These are phyloP conservation scores for Ensete ventricosum DNA, from an alignment of 176 grass and related monocot genomes.

Conservation along the genomic window DNA sequence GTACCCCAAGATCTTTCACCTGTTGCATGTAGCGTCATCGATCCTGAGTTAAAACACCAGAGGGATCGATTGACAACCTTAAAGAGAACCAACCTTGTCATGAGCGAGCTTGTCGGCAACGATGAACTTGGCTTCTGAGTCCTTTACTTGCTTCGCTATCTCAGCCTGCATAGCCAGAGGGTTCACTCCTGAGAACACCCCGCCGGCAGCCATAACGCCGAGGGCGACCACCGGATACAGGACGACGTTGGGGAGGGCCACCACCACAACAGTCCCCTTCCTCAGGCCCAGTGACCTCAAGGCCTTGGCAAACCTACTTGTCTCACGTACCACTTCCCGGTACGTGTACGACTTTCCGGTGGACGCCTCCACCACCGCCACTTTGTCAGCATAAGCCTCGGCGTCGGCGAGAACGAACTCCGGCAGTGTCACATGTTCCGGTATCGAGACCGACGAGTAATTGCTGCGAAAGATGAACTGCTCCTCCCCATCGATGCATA, in stretches of 20 bases:
- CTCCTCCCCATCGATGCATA: slow-evolving; percentile 19
- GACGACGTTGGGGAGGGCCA: slow-evolving; percentile 65
- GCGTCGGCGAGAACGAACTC: slow-evolving; percentile 62
- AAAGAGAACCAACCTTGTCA: slow-evolving; percentile 34
- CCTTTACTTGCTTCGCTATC: slow-evolving; percentile 75
- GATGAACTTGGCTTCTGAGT: slow-evolving; percentile 59
- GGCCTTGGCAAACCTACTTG: slow-evolving; percentile 50
- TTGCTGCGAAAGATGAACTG: slow-evolving; percentile 68
- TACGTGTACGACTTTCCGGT: slow-evolving; percentile 56
- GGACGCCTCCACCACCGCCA: slow-evolving; percentile 56
- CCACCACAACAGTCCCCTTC: slow-evolving; percentile 62
- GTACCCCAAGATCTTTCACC: slow-evolving; percentile 50
- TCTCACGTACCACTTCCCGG: slow-evolving; percentile 41
- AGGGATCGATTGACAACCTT: not conserved
- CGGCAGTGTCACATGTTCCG: slow-evolving; percentile 54
- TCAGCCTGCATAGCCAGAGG: slow-evolving; percentile 38
- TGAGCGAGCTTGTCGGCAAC: slow-evolving; percentile 44
- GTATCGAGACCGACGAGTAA: slow-evolving; percentile 42
- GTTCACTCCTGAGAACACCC: slow-evolving; percentile 73
- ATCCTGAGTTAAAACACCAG: not conserved
- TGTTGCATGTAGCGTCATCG: not conserved
- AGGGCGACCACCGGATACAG: slow-evolving; percentile 67
- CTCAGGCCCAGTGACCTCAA: slow-evolving; percentile 54
- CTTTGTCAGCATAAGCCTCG: slow-evolving; percentile 43
- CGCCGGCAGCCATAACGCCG: slow-evolving; percentile 59